phyloP scores from a whole-genome alignment of 139 green algal genomes.

The Coccomyxa sp. region DNA sequence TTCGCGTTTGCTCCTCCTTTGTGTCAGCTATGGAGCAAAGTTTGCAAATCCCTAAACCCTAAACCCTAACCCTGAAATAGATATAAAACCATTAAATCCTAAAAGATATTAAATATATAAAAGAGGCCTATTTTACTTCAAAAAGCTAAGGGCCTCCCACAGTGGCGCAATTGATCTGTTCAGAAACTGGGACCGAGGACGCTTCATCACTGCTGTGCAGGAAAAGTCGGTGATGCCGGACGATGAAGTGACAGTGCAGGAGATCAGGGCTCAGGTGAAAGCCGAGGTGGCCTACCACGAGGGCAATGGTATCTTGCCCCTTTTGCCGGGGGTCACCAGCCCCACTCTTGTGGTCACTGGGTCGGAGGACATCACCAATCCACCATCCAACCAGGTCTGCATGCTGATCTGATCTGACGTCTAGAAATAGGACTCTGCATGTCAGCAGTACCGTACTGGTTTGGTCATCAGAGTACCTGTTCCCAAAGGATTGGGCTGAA shows the following conservation, averaged over 20 bases:
- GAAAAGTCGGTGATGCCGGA: not conserved
- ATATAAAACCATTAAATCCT: too few relatives aligned
- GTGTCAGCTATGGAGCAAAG: too few relatives aligned
- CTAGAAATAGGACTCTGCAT: not conserved
- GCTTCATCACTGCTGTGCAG: not conserved
- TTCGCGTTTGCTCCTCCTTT: too few relatives aligned
- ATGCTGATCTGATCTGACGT: not conserved
- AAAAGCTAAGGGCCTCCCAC: not conserved
- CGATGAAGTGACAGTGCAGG: not conserved
- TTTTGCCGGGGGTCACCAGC: not conserved
- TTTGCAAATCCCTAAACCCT: too few relatives aligned
- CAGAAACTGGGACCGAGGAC: too few relatives aligned
- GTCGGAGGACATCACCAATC: not conserved
- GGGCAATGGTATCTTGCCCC: not conserved
- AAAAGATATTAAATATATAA: not conserved
- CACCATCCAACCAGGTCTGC: not conserved
- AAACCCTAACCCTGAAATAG: not conserved
- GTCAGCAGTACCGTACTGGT: not conserved
- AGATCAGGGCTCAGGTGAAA: not conserved
- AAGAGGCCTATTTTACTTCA: not conserved
- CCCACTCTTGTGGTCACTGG: not conserved
- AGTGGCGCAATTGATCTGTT: not conserved
- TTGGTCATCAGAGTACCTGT: not conserved
- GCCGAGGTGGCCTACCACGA: not conserved
- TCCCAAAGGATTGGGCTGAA: not conserved